Conservation (phyloP, 1,284 basidiomycete genomes). For the Sanguinoderma infundibulare region DNA sequence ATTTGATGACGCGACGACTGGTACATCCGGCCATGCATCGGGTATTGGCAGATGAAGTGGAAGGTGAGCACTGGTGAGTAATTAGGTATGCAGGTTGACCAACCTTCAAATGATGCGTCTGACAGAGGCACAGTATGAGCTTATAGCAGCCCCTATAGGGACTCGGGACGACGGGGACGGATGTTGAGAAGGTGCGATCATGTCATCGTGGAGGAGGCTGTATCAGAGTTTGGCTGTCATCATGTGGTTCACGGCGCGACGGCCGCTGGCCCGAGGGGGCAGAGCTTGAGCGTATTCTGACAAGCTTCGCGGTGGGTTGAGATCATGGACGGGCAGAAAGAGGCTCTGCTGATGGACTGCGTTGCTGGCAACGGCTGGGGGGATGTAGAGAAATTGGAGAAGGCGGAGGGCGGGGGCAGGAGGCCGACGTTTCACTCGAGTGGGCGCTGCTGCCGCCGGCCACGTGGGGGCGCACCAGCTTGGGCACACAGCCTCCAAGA, state of each 20-base stretch:
- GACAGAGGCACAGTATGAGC: no score
- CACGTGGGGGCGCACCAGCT: conserved; percentile 26
- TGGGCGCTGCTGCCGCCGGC: conserved; percentile 22
- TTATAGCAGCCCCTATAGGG: no score
- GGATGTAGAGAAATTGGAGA: background rate
- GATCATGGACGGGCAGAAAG: background rate
- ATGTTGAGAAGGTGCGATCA: no score
- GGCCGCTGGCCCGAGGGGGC: conserved; percentile 6
- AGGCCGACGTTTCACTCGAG: conserved; percentile 15
- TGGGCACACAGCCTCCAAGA: conserved; percentile 24
- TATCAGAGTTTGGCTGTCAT: conserved; percentile 1
- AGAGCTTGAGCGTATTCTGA: background rate
- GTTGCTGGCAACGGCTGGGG: background rate
- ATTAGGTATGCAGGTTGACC: background rate
- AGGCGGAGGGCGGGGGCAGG: background rate
- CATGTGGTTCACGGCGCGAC: conserved; percentile 13
- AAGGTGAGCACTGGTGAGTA: background rate
- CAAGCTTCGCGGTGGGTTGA: background rate
- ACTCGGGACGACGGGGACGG: no score
- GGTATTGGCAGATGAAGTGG: background rate
- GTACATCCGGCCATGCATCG: background rate
- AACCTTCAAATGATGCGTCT: background rate
- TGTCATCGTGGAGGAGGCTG: no score
- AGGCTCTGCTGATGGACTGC: background rate
- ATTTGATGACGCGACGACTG: background rate